Evolutionary conservation across 2,329 filamentous ascomycete genomes (phyloP).

Genomic region (Chrysoporthe austroafricana): DNA sequence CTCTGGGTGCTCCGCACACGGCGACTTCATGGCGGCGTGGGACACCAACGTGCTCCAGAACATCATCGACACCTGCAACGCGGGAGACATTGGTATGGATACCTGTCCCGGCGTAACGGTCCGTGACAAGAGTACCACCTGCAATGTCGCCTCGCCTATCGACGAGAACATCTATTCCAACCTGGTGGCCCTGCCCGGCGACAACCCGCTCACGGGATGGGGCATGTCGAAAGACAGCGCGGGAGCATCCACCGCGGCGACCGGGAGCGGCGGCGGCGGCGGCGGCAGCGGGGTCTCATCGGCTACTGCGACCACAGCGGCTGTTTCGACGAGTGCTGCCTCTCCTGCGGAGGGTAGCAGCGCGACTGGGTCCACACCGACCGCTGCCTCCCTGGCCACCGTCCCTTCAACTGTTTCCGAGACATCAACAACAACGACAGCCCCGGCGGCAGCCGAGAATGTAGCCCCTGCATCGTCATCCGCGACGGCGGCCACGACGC

Average conservation of each 20-base stretch:
- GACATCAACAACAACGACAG: neutral
- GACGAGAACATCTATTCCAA: conserved; percentile 50
- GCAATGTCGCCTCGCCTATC: conserved; percentile 53
- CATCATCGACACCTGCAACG: conserved; percentile 69
- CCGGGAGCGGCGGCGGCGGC: neutral
- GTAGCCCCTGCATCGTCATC: neutral
- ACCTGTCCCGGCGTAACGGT: conserved; percentile 62
- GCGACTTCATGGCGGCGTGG: conserved; percentile 77
- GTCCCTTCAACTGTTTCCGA: neutral
- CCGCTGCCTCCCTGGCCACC: neutral
- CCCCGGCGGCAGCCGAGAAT: neutral
- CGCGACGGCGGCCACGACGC: conserved; percentile 4
- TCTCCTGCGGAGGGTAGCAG: neutral
- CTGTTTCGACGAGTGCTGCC: neutral
- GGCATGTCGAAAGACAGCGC: conserved; percentile 42
- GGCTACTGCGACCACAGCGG: neutral
- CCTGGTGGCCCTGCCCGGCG: conserved; percentile 56
- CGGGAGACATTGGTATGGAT: conserved; percentile 62
- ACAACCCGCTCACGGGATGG: conserved; percentile 59
- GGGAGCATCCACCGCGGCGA: neutral
- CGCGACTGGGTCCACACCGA: neutral
- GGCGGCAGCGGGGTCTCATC: neutral
- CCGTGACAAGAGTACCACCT: conserved; percentile 51
- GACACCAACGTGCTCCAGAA: conserved; percentile 65
- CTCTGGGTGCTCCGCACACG: conserved; percentile 72